These are phyloP conservation scores for Fusarium graminum DNA, from an alignment of 2,329 filamentous ascomycete species.

Conservation along the genomic window DNA sequence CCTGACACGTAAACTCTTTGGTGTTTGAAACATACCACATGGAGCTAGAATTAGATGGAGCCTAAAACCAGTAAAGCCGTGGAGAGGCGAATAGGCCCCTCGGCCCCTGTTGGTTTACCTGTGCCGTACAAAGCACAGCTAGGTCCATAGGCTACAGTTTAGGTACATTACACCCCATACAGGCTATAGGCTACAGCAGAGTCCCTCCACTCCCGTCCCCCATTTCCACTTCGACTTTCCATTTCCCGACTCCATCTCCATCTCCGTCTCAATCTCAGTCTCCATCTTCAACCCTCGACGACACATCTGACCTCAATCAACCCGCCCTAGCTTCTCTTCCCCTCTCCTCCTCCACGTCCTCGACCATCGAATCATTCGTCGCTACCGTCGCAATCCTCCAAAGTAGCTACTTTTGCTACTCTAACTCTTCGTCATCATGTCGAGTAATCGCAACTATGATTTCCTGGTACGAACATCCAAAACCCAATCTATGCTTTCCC, in stretches of 20 bases:
- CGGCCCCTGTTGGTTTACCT: slow-evolving; percentile 24
- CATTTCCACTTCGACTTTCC: slow-evolving; percentile 25
- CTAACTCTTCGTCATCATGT: slow-evolving; percentile 72
- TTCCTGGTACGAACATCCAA: slow-evolving; percentile 79
- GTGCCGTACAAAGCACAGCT: slow-evolving; percentile 10
- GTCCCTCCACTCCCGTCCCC: slow-evolving; percentile 20
- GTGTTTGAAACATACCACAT: slow-evolving; percentile 19
- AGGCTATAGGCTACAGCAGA: slow-evolving; percentile 2
- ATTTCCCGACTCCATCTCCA: slow-evolving; percentile 22
- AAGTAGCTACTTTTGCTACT: slow-evolving; percentile 34
- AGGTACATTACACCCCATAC: neutral
- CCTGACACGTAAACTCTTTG: slow-evolving; percentile 31
- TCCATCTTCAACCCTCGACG: slow-evolving; percentile 42
- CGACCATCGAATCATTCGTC: slow-evolving; percentile 22
- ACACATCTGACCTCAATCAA: slow-evolving; percentile 26
- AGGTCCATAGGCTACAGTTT: neutral
- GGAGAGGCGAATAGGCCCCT: slow-evolving; percentile 11
- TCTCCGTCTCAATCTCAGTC: slow-evolving; percentile 25
- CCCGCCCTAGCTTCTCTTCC: slow-evolving; percentile 10
- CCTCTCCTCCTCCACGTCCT: slow-evolving; percentile 29
- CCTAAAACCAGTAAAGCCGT: slow-evolving; percentile 26
- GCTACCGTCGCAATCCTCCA: slow-evolving; percentile 33
- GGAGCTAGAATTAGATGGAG: neutral
- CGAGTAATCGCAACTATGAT: slow-evolving; percentile 98
- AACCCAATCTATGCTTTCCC: slow-evolving; percentile 35